Evolutionary conservation across 2,329 filamentous ascomycete species (phyloP).

Genomic region (Aureobasidium sp.): DNA sequence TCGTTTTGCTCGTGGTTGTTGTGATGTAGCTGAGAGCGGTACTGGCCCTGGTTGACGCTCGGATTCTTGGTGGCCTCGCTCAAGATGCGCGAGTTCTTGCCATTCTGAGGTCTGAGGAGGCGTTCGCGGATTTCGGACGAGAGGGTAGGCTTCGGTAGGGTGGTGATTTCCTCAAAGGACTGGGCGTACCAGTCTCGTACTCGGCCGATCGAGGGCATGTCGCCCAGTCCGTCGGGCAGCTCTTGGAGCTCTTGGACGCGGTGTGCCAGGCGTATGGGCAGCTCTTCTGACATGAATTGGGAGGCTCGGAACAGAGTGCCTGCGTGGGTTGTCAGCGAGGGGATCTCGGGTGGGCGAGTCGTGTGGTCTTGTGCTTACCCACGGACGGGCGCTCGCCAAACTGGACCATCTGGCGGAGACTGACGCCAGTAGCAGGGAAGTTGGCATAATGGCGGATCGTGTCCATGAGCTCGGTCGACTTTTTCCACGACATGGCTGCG

Average conservation of each 20-base stretch:
- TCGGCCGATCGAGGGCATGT: slow-evolving; percentile 93
- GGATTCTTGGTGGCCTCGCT: slow-evolving; percentile 84
- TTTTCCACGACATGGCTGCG: slow-evolving; percentile 79
- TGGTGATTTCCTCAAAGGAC: slow-evolving; percentile 98
- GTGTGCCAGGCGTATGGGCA: slow-evolving; percentile 92
- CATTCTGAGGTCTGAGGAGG: slow-evolving; percentile 60
- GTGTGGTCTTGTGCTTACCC: slow-evolving; percentile 30
- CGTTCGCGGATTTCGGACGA: slow-evolving; percentile 69
- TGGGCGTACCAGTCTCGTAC: slow-evolving; percentile 99
- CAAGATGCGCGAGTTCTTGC: slow-evolving; percentile 59
- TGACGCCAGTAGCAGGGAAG: slow-evolving; percentile 94
- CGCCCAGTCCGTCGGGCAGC: slow-evolving; percentile 89
- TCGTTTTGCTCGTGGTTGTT: slow-evolving; percentile 44
- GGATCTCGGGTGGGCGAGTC: background rate
- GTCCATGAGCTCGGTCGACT: slow-evolving; percentile 83
- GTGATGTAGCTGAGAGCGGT: slow-evolving; percentile 53
- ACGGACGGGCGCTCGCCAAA: slow-evolving; percentile 89
- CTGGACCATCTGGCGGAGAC: slow-evolving; percentile 96
- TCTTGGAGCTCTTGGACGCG: slow-evolving; percentile 90
- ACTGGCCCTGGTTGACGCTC: slow-evolving; percentile 77
- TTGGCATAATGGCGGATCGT: slow-evolving; percentile 96
- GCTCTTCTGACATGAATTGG: slow-evolving; percentile 95
- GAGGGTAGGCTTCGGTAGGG: slow-evolving; percentile 69
- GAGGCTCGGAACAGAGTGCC: slow-evolving; percentile 95
- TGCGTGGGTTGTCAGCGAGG: slow-evolving; percentile 29